Evolutionary conservation across 1,139 yeast genomes (phyloP).

Genomic region (Sugiyamaella sp.): DNA sequence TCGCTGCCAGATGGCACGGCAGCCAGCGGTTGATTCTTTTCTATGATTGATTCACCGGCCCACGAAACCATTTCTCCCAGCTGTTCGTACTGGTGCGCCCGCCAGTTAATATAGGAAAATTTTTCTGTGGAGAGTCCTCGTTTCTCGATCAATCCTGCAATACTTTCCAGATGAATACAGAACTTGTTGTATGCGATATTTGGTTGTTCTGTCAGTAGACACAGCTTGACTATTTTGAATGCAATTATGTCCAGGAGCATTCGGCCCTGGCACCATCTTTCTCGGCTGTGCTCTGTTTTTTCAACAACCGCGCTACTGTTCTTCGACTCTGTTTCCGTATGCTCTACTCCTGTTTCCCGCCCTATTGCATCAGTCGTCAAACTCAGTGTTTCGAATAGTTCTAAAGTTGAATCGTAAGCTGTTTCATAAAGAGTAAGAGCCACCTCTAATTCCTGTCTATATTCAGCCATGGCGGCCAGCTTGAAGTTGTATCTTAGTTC

Average conservation of each 20-base stretch:
- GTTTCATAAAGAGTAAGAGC: slow-evolving; percentile 53
- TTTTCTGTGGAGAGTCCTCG: slow-evolving; percentile 34
- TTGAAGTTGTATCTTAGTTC: slow-evolving; percentile 56
- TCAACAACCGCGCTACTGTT: background rate
- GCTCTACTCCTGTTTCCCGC: background rate
- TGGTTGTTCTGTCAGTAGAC: slow-evolving; percentile 63
- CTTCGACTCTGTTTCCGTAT: background rate
- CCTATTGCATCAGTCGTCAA: background rate
- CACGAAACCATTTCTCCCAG: slow-evolving; percentile 55
- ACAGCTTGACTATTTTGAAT: slow-evolving; percentile 63
- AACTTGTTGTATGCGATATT: slow-evolving; percentile 65
- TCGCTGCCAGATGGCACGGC: slow-evolving; percentile 9
- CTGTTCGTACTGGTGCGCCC: slow-evolving; percentile 52
- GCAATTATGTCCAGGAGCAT: slow-evolving; percentile 60
- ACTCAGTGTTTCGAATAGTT: slow-evolving; percentile 41
- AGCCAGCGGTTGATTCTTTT: slow-evolving; percentile 2
- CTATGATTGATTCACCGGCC: background rate
- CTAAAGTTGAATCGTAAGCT: slow-evolving; percentile 52
- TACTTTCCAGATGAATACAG: slow-evolving; percentile 58
- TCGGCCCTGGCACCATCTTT: slow-evolving; percentile 51
- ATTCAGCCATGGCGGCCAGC: slow-evolving; percentile 52
- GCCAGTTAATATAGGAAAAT: slow-evolving; percentile 45
- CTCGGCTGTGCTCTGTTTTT: slow-evolving; percentile 3
- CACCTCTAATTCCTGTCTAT: slow-evolving; percentile 50
- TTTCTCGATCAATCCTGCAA: slow-evolving; percentile 41